These are phyloP conservation scores for Solanum appendiculatum DNA, from an alignment of 257 asterid genomes.

Conservation along the genomic window DNA sequence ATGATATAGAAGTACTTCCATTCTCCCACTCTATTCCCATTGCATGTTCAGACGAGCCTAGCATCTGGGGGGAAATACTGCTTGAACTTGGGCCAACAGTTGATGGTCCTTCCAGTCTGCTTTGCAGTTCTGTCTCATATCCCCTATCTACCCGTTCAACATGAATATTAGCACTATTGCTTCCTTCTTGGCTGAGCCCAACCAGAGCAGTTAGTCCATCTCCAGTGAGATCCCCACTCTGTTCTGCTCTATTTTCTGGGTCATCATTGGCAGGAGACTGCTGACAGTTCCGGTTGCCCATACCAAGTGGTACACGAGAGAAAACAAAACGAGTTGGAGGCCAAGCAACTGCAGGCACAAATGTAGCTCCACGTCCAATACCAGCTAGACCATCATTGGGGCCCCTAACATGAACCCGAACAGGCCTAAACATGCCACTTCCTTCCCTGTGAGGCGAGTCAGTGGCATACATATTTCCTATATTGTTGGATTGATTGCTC, in stretches of 20 bases:
- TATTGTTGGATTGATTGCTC: slow-evolving; percentile 38
- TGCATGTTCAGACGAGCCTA: slow-evolving; percentile 52
- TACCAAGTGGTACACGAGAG: slow-evolving; percentile 96
- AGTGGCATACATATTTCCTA: slow-evolving; percentile 59
- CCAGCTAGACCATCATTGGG: slow-evolving; percentile 92
- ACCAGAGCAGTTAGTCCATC: slow-evolving; percentile 96
- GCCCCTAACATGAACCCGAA: slow-evolving; percentile 75
- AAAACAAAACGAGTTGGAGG: slow-evolving; percentile 95
- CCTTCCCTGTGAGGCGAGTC: slow-evolving; percentile 76
- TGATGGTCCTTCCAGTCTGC: slow-evolving; percentile 36
- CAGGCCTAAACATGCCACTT: slow-evolving; percentile 69
- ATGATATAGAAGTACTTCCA: slow-evolving; percentile 53
- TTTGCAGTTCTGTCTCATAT: slow-evolving; percentile 37
- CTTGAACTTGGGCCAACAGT: slow-evolving; percentile 44
- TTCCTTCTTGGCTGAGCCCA: slow-evolving; percentile 85
- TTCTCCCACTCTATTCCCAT: slow-evolving; percentile 71
- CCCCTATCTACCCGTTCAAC: slow-evolving; percentile 55
- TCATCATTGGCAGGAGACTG: slow-evolving; percentile 69
- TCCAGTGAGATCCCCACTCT: slow-evolving; percentile 65
- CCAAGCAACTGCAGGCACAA: slow-evolving; percentile 80
- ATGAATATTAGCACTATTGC: slow-evolving; percentile 32
- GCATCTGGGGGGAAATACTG: slow-evolving; percentile 51
- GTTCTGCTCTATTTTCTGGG: slow-evolving; percentile 63
- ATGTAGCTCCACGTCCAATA: slow-evolving; percentile 82
- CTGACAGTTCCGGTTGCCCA: slow-evolving; percentile 73